Evolutionary conservation across 768 basidiomycete genomes (phyloP).

Genomic region (Tricholoma furcatifolium): DNA sequence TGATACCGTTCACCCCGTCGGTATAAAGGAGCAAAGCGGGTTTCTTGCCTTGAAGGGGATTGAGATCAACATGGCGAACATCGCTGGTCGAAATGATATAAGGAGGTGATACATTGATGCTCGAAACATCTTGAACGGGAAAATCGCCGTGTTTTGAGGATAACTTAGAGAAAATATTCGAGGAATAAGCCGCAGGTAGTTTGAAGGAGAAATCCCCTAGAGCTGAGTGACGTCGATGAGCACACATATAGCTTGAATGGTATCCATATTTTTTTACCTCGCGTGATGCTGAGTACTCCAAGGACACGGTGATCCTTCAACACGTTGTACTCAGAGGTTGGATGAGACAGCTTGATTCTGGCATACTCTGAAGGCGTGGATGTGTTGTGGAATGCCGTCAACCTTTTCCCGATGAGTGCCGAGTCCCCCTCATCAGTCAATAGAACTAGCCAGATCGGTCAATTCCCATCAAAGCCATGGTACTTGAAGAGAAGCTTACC

Average conservation of each 20-base stretch:
- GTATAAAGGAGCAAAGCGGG: conserved; percentile 12
- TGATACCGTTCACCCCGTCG: conserved; percentile 15
- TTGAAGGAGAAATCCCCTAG: conserved; percentile 17
- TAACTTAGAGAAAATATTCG: conserved; percentile 8
- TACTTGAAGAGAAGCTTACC: not conserved
- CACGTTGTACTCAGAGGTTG: conserved; percentile 10
- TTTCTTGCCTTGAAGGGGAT: conserved; percentile 1
- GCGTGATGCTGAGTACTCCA: conserved; percentile 11
- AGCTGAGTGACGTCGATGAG: conserved; percentile 2
- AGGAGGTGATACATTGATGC: conserved; percentile 12
- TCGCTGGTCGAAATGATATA: conserved; percentile 12
- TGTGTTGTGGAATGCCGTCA: conserved; percentile 11
- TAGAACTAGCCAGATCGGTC: not conserved
- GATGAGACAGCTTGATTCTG: conserved; percentile 11
- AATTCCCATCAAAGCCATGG: not conserved
- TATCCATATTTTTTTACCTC: conserved; percentile 6
- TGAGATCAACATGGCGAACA: conserved; percentile 11
- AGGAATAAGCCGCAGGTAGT: conserved; percentile 7
- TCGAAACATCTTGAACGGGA: conserved; percentile 1
- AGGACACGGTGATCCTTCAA: conserved; percentile 9
- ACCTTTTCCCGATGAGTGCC: not conserved
- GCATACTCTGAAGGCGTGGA: conserved; percentile 13
- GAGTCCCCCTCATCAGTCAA: not conserved
- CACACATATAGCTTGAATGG: not conserved
- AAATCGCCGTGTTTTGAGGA: conserved; percentile 1